Evolutionary conservation across 306 rosid genomes (phyloP).

Genomic region (Rosa rugosa): DNA sequence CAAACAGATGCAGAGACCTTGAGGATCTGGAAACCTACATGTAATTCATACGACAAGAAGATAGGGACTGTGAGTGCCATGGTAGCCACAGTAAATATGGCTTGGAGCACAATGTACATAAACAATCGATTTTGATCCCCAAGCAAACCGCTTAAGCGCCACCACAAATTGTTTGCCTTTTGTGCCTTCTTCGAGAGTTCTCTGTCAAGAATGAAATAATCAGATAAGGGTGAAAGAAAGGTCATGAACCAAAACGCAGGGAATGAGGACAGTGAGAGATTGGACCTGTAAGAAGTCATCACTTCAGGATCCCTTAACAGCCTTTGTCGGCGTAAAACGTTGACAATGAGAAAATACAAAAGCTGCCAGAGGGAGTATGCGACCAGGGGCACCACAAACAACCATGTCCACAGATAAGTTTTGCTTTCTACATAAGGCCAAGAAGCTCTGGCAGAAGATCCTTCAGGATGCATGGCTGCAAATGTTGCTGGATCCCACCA

Average conservation of each 20-base stretch:
- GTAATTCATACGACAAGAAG: constrained; percentile 76
- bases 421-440: constrained; percentile 89
- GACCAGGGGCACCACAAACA: constrained; percentile 73
- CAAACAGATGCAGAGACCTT: constrained; percentile 84
- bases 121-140: constrained; percentile 88
- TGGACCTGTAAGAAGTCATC: constrained; percentile 90
- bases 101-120: constrained; percentile 81
- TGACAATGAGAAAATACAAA: constrained; percentile 81
- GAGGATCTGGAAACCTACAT: constrained; percentile 69
- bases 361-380: constrained; percentile 85
- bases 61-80: constrained; percentile 88
- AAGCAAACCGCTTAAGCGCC: constrained; percentile 87
- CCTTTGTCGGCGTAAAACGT: constrained; percentile 83
- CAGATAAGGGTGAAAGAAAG: neutral
- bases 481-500: constrained; percentile 90
- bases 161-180: constrained; percentile 88
- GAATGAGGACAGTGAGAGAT: neutral
- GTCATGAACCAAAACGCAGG: neutral
- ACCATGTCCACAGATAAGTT: constrained; percentile 75
- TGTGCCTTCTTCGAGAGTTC: constrained; percentile 92
- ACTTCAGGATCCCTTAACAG: constrained; percentile 86
- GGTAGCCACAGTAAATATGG: constrained; percentile 79
- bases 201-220: constrained; percentile 37
- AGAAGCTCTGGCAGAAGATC: constrained; percentile 55
- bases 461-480: constrained; percentile 82